Conservation (phyloP, 495 filamentous ascomycete species). For the Hypoxylon fuscum region DNA sequence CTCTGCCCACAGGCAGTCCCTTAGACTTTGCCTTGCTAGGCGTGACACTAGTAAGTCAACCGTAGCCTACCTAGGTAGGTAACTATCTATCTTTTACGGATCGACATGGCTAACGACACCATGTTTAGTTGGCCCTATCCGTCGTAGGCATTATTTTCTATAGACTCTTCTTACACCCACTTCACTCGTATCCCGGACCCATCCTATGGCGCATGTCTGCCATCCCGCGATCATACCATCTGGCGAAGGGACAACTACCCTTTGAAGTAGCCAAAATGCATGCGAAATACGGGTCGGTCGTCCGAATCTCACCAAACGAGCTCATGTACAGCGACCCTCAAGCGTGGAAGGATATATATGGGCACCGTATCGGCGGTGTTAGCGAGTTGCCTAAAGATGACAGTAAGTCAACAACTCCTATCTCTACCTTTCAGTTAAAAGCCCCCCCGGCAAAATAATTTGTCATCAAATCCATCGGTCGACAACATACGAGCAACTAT, state of each 20-base stretch:
- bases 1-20: neutral
- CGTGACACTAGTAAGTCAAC: slow-evolving; percentile 16
- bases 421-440: no score
- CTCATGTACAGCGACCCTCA: slow-evolving; percentile 58
- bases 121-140: slow-evolving; percentile 23
- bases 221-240: slow-evolving; percentile 43
- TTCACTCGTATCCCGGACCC: slow-evolving; percentile 61
- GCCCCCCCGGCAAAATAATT: no score
- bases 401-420: slow-evolving; percentile 14
- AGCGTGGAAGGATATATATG: slow-evolving; percentile 67
- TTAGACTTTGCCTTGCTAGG: slow-evolving; percentile 6
- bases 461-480: no score
- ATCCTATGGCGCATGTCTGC: slow-evolving; percentile 50
- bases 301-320: slow-evolving; percentile 64
- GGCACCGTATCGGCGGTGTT: slow-evolving; percentile 47
- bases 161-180: slow-evolving; percentile 61
- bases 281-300: slow-evolving; percentile 59
- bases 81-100: neutral
- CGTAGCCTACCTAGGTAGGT: neutral
- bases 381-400: slow-evolving; percentile 46
- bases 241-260: slow-evolving; percentile 48
- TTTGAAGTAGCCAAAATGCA: slow-evolving; percentile 57
- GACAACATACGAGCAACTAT: no score
- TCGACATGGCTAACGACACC: neutral
- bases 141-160: slow-evolving; percentile 46